A percentile compares a stretch with the other conserved stretches of the same genome.
These are phyloP conservation scores for Cutaneotrichosporon sp. DNA, from an alignment of 1,284 basidiomycete species.

Conservation along the genomic window DNA sequence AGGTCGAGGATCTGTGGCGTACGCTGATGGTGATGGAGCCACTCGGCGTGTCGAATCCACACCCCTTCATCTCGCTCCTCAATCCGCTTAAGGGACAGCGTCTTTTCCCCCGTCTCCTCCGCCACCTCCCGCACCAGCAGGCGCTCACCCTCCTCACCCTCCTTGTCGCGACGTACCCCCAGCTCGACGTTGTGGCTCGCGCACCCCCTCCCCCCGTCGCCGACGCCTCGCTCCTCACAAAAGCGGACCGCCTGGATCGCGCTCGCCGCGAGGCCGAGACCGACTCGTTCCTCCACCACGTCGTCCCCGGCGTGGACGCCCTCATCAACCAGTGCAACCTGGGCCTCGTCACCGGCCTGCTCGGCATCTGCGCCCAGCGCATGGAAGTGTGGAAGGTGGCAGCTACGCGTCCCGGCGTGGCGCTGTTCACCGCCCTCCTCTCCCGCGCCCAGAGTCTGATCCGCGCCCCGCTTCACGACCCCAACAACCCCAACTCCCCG, in stretches of 20 bases:
- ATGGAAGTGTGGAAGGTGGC: slow-evolving; percentile 70
- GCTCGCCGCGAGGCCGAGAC: slow-evolving; percentile 81
- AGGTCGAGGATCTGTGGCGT: slow-evolving; percentile 72
- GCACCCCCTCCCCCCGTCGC: slow-evolving; percentile 58
- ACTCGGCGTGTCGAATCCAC: slow-evolving; percentile 85
- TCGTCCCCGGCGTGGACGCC: slow-evolving; percentile 80
- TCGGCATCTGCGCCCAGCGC: slow-evolving; percentile 77
- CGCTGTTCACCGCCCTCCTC: slow-evolving; percentile 84
- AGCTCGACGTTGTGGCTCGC: slow-evolving; percentile 80
- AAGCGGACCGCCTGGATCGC: slow-evolving; percentile 58
- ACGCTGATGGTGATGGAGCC: slow-evolving; percentile 81
- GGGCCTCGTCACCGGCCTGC: slow-evolving; percentile 76
- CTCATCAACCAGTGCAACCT: slow-evolving; percentile 69
- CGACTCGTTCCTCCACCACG: slow-evolving; percentile 77
- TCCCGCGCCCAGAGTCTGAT: slow-evolving; percentile 88
- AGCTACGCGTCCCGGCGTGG: slow-evolving; percentile 76
- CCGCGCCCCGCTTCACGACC: slow-evolving; percentile 55
- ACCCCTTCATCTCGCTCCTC: slow-evolving; percentile 93
- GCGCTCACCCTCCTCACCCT: slow-evolving; percentile 84
- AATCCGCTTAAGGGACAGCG: slow-evolving; percentile 88
- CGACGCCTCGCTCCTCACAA: slow-evolving; percentile 48
- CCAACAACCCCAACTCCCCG: slow-evolving; percentile 50
- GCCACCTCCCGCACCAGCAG: slow-evolving; percentile 75
- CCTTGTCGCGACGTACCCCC: slow-evolving; percentile 86
- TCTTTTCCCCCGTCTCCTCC: slow-evolving; percentile 79